Evolutionary conservation across 257 asterid species (phyloP), one percentile per base, ranked within the genome.

Genomic region (Plantago ovata): DNA sequence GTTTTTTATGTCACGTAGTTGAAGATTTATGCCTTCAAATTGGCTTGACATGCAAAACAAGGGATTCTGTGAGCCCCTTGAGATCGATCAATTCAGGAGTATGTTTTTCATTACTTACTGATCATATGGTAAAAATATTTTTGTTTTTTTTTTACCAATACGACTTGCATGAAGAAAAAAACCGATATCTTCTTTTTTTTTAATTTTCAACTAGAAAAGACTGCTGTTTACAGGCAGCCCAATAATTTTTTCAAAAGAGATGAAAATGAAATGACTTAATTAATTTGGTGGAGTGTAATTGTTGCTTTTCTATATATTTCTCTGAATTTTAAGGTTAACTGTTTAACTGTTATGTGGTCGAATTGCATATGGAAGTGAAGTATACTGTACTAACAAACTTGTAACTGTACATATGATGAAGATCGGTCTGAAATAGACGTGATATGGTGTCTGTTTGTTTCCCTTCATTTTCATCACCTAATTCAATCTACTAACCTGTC

Each of bases 401-500:
- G 6, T 24, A 33, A 43, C 50, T 52, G 72, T 47, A 63, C 33
- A 28, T 28, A 28, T 28, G 38, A n/a, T 50, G n/a, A 11, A 58
- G 44, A 56, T 47, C 63, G 28, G 16, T 62, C 47, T 36, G 48
- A 46, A 58, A 59, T 63, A 32, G 44, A 69, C 46, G 28, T 46
- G 47, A 28, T 16, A 48, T 40, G 20, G 16, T 23, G 19, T 38
- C 1, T 13, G 53, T 63, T 64, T 45, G 84, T 78, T 81, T 70
- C 45, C 78, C 61, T 72, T 79, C 83, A 15, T 80, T 80, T 72
- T 79, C 79, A n/a, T 64, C 68, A 78, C 81, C 79, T 44, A 56
- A 56, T n/a, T n/a, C n/a, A n/a, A 45, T 56, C 68, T 28, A 28
- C 6, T 55, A 55, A 55, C 22, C 36, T 36, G 46, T 32, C 15